A percentile compares a stretch with the other conserved stretches of the same genome.
phyloP scores from a whole-genome alignment of 2,329 filamentous ascomycete genomes.

The Orbilia blumenaviensis region DNA sequence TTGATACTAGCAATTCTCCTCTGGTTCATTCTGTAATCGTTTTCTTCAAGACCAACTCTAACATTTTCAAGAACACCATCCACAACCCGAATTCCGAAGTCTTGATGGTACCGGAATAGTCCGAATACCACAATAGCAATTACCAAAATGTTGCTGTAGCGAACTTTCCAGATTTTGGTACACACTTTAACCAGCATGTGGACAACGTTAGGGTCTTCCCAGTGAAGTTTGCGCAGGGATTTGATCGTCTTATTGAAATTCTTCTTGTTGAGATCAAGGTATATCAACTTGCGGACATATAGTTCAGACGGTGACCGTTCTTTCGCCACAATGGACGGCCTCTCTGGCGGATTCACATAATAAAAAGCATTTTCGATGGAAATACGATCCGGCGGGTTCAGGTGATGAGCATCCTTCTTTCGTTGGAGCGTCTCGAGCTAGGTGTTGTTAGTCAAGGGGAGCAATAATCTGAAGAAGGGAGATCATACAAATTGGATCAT shows the following conservation, averaged over 20 bases:
- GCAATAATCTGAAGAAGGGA: background rate
- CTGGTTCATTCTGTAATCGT: conserved; percentile 98
- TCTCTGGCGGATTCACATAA: conserved; percentile 93
- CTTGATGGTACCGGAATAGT: conserved; percentile 88
- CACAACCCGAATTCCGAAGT: conserved; percentile 88
- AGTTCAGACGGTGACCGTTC: conserved; percentile 92
- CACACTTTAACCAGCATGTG: conserved; percentile 86
- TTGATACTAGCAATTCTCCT: conserved; percentile 94
- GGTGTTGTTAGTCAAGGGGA: background rate
- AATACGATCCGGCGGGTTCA: conserved; percentile 96
- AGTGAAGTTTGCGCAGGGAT: conserved; percentile 93
- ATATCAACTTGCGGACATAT: conserved; percentile 91
- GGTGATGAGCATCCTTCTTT: conserved; percentile 87
- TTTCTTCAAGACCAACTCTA: conserved; percentile 86
- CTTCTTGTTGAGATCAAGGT: conserved; percentile 90
- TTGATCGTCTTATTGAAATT: conserved; percentile 94
- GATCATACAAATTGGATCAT: conserved; percentile 78
- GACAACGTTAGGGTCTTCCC: conserved; percentile 91
- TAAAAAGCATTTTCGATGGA: conserved; percentile 98
- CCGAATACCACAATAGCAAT: conserved; percentile 88
- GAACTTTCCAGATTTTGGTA: conserved; percentile 94
- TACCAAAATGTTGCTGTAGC: conserved; percentile 95
- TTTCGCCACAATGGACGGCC: conserved; percentile 94
- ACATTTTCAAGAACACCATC: conserved; percentile 91
- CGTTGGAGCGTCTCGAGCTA: conserved; percentile 86